Evolutionary conservation across 192 early-diverging fungal species (phyloP), one percentile per base, ranked within the genome.

Genomic region (Gaertneriomyces semiglobifer): DNA sequence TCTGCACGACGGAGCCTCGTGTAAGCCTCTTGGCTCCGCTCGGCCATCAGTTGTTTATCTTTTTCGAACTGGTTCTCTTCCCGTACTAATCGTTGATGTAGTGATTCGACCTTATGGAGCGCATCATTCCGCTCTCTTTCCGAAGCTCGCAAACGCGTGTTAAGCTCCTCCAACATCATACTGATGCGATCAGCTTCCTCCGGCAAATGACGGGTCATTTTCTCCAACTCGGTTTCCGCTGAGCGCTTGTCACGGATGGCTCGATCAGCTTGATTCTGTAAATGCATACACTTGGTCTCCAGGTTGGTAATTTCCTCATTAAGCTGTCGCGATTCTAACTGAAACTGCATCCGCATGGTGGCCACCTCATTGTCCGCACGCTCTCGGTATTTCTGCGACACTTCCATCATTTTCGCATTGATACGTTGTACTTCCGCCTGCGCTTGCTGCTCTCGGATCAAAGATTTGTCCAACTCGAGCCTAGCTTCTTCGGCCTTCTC

Each of bases 231-330:
- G 66, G 50, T 66, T 58, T 83, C 81, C 11, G 76, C 78, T 19
- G 78, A 61, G 4, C 80, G 53, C 44, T 83, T 83, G 66, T 83
- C 81, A 18, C 81, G 53, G 57, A 83, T 77, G 16, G 81, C 74
- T 20, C 81, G 68, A 16, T 83, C 81, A 58, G 60, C 14, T 62
- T 70, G 63, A 41, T 51, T 18, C 68, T 76, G 67, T 6, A 76
- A 16, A 12, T 65, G 62, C 14, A 72, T 33, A 10, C 62, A 50
- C 19, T 42, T 56, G 0, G 63, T 25, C 66, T 82, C 81, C 45
- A 82, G 69, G 11, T 48, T 61, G 3, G 63, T n/a, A 40, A 77
- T 71, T 43, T 83, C 76, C 7, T 74, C 70, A 6, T 60, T 66
- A 1, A 66, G 57, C 18, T 64, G 58, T n/a, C 58, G 45, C 1